Percentiles rank a stretch among this genome's conserved stretches.
Conservation (phyloP, 108 stramenopile species). For the Discostella stelligeroides region DNA sequence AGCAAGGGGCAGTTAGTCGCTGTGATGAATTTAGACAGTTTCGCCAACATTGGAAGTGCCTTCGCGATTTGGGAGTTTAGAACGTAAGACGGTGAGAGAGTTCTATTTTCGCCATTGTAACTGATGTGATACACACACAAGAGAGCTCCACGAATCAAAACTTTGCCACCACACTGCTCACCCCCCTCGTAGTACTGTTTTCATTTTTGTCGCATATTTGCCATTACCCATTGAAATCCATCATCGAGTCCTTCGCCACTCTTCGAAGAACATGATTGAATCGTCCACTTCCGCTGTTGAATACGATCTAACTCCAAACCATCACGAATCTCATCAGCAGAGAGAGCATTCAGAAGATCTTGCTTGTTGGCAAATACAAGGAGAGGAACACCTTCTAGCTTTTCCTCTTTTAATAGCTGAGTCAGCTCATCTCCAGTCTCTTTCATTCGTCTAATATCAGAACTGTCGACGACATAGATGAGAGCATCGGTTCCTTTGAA, state of each 20-base stretch:
- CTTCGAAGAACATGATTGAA: slow-evolving; percentile 70
- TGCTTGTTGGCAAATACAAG: slow-evolving; percentile 78
- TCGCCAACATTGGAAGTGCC: too few species aligned
- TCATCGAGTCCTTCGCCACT: slow-evolving; percentile 73
- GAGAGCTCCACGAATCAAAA: too few species aligned
- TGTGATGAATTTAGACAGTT: too few species aligned
- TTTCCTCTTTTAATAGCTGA: slow-evolving; percentile 56
- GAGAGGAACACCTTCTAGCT: slow-evolving; percentile 63
- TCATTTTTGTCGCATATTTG: slow-evolving; percentile 4
- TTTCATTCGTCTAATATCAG: slow-evolving; percentile 55
- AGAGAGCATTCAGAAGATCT: slow-evolving; percentile 62
- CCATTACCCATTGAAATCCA: slow-evolving; percentile 63
- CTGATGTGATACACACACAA: too few species aligned
- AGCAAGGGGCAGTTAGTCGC: too few species aligned
- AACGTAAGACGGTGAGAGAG: too few species aligned
- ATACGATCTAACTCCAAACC: slow-evolving; percentile 46
- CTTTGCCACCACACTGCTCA: too few species aligned
- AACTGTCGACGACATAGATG: slow-evolving; percentile 63
- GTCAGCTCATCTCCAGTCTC: slow-evolving; percentile 54
- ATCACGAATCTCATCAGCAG: slow-evolving; percentile 63
- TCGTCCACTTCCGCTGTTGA: slow-evolving; percentile 41
- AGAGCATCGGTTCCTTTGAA: slow-evolving; percentile 52
- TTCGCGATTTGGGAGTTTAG: too few species aligned
- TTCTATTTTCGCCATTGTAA: too few species aligned
- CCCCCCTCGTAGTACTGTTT: too few species aligned